Evolutionary conservation across 495 filamentous ascomycete species (phyloP), one percentile per base, ranked within the genome.

Genomic region (Ascobolus immersus): DNA sequence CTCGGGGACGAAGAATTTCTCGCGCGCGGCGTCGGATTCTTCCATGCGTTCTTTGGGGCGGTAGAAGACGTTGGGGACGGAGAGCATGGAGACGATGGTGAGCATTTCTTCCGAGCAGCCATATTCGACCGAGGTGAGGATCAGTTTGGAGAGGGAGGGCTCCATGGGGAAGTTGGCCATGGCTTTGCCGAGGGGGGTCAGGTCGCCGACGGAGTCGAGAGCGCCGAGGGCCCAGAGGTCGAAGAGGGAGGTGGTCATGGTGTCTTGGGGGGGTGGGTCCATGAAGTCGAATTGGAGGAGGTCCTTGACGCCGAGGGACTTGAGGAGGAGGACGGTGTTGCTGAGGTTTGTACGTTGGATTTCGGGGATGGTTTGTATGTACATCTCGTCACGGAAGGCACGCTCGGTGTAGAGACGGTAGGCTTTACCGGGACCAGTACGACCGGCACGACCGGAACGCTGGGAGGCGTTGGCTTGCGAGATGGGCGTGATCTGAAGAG

Each of bases 261-360:
- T 92, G 40, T 99, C 89, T 53, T 99, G 89, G 0, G 89, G 86
- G 5, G 89, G 89, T 0, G 89, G 86, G 42, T 99, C 89, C 81
- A 99, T 92, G 44, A 99, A 99, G 48, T 94, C 81, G 44, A 99
- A 99, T 44, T 99, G 89, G 2, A 99, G 58, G 12, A 99, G 60
- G 43, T 99, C 81, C 47, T 75, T 81, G 18, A 99, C 86, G 2
- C 84, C 84, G 5, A 99, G 59, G 1, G 80, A 91, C 48, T 99
- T 99, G 31, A 99, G 60, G 7, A 99, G 62, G 9, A 99, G 60
- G 2, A 94, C 82, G 0, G 82, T 99, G 43, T 94, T 94, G 44
- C 75, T 71, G 10, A 99, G 63, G 45, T 92, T 94, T 3, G 89
- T 94, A 26, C 89, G 68, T 51, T 99, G 89, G 21, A 99, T 99